A percentile compares a stretch with the other conserved stretches of the same genome.
Evolutionary conservation across 2,329 filamentous ascomycete genomes (phyloP).

Genomic region (Aspergillus hiratsukae): DNA sequence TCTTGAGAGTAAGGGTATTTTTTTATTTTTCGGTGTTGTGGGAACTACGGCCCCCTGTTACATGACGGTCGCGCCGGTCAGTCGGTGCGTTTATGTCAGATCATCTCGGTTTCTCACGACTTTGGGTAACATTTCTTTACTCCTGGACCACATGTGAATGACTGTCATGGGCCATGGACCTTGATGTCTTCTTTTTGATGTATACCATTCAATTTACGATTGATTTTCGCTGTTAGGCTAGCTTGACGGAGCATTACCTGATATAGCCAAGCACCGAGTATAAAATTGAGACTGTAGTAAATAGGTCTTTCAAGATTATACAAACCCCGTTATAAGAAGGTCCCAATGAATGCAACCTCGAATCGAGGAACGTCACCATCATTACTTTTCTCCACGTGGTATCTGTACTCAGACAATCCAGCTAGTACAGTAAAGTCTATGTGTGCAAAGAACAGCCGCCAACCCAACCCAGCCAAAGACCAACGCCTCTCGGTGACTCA

Average conservation of each 20-base stretch:
- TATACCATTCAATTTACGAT: background rate
- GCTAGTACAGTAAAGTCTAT: background rate
- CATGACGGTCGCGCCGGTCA: background rate
- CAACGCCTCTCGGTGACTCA: background rate
- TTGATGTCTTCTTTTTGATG: background rate
- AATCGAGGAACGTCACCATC: background rate
- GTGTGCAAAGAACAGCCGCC: background rate
- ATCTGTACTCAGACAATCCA: background rate
- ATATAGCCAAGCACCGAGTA: background rate
- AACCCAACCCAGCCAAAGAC: background rate
- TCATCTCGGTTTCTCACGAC: background rate
- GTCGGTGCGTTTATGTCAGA: too few relatives aligned
- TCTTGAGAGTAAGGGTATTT: background rate
- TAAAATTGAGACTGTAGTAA: background rate
- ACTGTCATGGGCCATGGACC: background rate
- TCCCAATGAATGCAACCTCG: background rate
- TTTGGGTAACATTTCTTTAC: background rate
- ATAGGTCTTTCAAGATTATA: background rate
- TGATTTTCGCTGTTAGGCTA: background rate
- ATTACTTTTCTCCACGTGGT: background rate
- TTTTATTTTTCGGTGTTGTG: background rate
- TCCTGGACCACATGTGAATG: background rate
- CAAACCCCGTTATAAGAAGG: background rate
- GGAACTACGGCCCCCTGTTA: background rate
- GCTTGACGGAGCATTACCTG: background rate